Base-by-base conservation (phyloP, 2,329 filamentous ascomycete genomes). In the Neopestalotiopsis sp. region DNA sequence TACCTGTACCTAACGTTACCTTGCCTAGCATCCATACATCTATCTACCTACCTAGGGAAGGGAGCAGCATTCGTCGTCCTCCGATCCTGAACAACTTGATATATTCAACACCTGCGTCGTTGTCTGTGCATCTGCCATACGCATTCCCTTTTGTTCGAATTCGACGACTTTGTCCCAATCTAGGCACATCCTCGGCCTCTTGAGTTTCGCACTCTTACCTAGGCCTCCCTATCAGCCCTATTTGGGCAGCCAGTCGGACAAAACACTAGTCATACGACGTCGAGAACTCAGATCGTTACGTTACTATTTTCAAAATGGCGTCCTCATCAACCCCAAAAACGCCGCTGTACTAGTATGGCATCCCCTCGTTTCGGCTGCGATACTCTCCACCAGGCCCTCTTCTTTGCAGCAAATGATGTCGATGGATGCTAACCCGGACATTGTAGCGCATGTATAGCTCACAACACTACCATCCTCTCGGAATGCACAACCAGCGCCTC, bases 401-500 rank as follows among this genome's bases (percentile, higher is more conserved):
- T 64, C 69, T 57, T 56, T 30, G 12, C 68, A 65, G 1, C 69
- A 53, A 10, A 69, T 49, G 70, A 34, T 56, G n/a, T 32, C 68
- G 1, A 59, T 45, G 28, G 70, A 70, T 57, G 68, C 68, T 73
- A 68, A 71, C 68, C 66, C 59, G 67, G 71, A 42, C 69, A 32
- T 62, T 58, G 30, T 76, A 97, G 94, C 84, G 91, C 94, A 74
- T 98, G 96, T 84, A 96, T 99, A 81, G 94, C 96, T 65, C 91
- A 98, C 84, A 92, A 96, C 78, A 93, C 90, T 67, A 98, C 95
- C 61, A 97, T 99, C 82, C 91, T 99, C 70, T 85, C 93, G 77
- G 96, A 99, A 84, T 95, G 97, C 85, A 97, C 94, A 63, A 91
- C 94, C 42, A 94, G 94, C 1, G 92, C 94, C 71, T 91, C 92